Percentiles rank a stretch among this genome's conserved stretches.
These are phyloP conservation scores for Capsella bursapastoris DNA, from an alignment of 345 rosid species.

Conservation along the genomic window DNA sequence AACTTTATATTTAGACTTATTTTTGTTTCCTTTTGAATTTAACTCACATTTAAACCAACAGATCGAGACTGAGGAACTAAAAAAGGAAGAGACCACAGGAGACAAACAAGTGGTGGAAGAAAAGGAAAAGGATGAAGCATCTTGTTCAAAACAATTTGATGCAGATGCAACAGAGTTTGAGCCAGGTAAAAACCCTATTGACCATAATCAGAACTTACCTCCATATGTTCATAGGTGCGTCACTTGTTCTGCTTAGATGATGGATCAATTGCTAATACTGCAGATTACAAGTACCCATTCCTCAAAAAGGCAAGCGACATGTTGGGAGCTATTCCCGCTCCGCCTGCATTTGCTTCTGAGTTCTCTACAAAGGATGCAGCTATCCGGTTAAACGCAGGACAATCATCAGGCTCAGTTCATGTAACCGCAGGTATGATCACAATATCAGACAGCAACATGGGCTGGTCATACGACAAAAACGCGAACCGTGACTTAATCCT, in stretches of 20 bases:
- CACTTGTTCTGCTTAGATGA: slow-evolving; percentile 20
- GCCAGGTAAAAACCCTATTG: slow-evolving; percentile 52
- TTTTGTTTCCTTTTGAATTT: neutral
- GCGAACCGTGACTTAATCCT: slow-evolving; percentile 58
- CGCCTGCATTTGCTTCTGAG: slow-evolving; percentile 77
- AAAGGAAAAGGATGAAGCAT: slow-evolving; percentile 48
- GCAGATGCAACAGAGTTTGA: slow-evolving; percentile 51
- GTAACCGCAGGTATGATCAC: slow-evolving; percentile 83
- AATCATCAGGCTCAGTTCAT: slow-evolving; percentile 73
- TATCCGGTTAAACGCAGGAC: slow-evolving; percentile 57
- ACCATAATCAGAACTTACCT: slow-evolving; percentile 13
- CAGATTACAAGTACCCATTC: slow-evolving; percentile 70
- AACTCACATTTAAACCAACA: slow-evolving; percentile 41
- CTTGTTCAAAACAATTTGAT: slow-evolving; percentile 59
- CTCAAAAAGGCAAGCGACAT: slow-evolving; percentile 76
- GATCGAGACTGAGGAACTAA: slow-evolving; percentile 52
- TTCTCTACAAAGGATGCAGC: slow-evolving; percentile 67
- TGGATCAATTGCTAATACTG: slow-evolving; percentile 12
- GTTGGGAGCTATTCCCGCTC: slow-evolving; percentile 72
- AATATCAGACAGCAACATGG: slow-evolving; percentile 58
- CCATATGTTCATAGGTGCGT: neutral
- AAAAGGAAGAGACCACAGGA: slow-evolving; percentile 43
- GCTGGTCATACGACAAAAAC: slow-evolving; percentile 68
- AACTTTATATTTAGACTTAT: slow-evolving; percentile 1
- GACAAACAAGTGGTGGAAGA: slow-evolving; percentile 46